phyloP scores from a whole-genome alignment of 1,284 basidiomycete species.

The Termitomyces sp. region DNA sequence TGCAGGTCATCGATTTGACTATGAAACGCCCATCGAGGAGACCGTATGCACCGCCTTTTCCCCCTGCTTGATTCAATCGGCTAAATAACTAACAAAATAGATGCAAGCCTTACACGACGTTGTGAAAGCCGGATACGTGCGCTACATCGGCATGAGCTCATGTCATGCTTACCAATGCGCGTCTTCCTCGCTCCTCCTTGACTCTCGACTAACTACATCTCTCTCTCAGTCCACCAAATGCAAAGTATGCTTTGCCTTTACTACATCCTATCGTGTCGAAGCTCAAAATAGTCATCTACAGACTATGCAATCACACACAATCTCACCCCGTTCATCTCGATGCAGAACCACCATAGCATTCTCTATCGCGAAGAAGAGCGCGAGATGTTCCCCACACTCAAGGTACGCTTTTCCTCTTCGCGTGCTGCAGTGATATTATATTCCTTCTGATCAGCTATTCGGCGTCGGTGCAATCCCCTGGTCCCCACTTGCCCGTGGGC shows the following conservation, averaged over 20 bases:
- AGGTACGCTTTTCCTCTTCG: conserved; percentile 24
- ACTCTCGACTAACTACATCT: neutral
- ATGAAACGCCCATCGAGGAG: conserved; percentile 54
- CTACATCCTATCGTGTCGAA: neutral
- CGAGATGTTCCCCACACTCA: conserved; percentile 61
- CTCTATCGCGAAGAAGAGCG: conserved; percentile 65
- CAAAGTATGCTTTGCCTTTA: conserved; percentile 30
- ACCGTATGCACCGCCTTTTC: conserved; percentile 27
- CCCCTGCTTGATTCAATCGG: neutral
- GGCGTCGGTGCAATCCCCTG: neutral
- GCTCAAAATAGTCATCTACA: conserved; percentile 13
- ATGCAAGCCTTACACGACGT: conserved; percentile 70
- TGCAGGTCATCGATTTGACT: conserved; percentile 53
- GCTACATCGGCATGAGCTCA: conserved; percentile 64
- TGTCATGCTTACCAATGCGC: conserved; percentile 44
- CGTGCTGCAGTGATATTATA: neutral
- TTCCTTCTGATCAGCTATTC: neutral
- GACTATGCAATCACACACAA: conserved; percentile 46
- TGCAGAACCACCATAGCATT: conserved; percentile 63
- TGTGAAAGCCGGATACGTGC: conserved; percentile 56
- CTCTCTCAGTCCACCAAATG: conserved; percentile 38
- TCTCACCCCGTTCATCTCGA: conserved; percentile 62
- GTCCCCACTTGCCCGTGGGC: neutral
- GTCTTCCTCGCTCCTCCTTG: conserved; percentile 11
- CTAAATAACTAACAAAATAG: conserved; percentile 16